Conservation (phyloP, 1,284 basidiomycete genomes). For the Schizophyllum commune region DNA sequence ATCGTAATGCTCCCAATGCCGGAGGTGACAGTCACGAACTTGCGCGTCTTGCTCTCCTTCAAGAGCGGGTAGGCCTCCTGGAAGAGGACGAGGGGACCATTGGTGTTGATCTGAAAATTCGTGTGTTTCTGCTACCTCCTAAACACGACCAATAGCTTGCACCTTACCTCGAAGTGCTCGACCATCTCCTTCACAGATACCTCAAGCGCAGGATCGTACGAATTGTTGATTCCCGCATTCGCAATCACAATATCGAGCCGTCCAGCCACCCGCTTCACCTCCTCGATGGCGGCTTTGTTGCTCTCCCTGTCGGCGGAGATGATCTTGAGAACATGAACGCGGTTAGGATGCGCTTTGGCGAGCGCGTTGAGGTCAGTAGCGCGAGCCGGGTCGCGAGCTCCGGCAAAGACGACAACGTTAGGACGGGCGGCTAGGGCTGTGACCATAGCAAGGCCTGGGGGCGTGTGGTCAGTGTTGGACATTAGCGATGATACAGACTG, state of each 20-base stretch:
- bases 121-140: too few species aligned
- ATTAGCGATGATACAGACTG: too few species aligned
- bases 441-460: too few species aligned
- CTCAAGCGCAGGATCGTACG: not conserved
- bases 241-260: not conserved
- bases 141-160: too few species aligned
- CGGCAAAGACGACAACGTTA: slow-evolving; percentile 1
- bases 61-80: slow-evolving; percentile 2
- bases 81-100: slow-evolving; percentile 2
- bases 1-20: not conserved
- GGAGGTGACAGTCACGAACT: not conserved
- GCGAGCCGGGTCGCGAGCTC: not conserved
- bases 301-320: not conserved
- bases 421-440: too few species aligned
- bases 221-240: not conserved
- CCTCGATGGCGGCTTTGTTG: slow-evolving; percentile 1
- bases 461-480: too few species aligned
- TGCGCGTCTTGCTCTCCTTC: not conserved
- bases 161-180: not conserved
- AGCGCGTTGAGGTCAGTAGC: not conserved
- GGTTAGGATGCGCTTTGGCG: not conserved
- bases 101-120: not conserved
- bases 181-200: not conserved
- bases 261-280: not conserved
- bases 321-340: slow-evolving; percentile 1